These are phyloP conservation scores for Hibiscus mutabilis DNA, from an alignment of 345 rosid species.

Conservation along the genomic window DNA sequence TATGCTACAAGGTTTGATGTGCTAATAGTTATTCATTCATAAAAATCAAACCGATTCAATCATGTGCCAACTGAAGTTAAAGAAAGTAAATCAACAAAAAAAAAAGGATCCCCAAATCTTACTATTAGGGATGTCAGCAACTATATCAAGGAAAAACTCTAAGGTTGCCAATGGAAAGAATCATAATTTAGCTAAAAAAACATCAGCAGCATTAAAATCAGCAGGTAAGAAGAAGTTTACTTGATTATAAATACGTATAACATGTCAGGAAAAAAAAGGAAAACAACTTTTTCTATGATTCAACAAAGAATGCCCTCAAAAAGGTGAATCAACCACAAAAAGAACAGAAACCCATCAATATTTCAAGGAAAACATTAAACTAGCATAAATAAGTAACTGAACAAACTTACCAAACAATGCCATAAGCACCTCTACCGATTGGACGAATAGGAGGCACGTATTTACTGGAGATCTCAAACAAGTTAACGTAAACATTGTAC, in stretches of 20 bases:
- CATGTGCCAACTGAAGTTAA: neutral
- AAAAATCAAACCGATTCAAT: neutral
- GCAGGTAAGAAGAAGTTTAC: neutral
- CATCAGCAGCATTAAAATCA: neutral
- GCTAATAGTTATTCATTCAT: neutral
- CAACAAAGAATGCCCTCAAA: neutral
- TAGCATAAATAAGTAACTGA: neutral
- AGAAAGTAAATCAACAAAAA: neutral
- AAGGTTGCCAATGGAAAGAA: neutral
- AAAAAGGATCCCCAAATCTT: neutral
- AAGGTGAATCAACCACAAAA: neutral
- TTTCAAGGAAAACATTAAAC: neutral
- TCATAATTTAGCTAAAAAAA: neutral
- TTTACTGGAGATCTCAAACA: constrained; percentile 64
- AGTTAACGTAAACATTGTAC: constrained; percentile 64
- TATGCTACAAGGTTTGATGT: neutral
- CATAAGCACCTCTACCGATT: constrained; percentile 64
- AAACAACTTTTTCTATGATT: neutral
- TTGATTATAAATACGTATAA: neutral
- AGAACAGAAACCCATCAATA: neutral
- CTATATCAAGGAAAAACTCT: neutral
- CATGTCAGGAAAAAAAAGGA: neutral
- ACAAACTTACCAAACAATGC: constrained; percentile 55
- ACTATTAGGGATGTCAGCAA: neutral
- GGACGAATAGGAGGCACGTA: constrained; percentile 74